These are phyloP conservation scores for Raphanus raphanistrum DNA, from an alignment of 345 rosid genomes.

Conservation along the genomic window DNA sequence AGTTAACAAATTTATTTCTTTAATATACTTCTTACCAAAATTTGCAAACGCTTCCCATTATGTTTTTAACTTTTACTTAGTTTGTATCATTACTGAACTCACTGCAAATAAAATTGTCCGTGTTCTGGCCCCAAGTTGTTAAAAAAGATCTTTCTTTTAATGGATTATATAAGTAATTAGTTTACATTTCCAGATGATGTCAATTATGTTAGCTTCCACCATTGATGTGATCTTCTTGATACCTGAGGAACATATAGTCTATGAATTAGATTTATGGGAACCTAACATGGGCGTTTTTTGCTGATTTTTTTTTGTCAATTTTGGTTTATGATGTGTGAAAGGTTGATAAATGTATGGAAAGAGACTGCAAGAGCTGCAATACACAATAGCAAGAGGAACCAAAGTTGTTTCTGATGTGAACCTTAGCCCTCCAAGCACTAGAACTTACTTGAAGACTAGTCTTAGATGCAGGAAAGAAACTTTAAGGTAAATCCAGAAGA, in stretches of 20 bases:
- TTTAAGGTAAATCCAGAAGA: constrained; percentile 52
- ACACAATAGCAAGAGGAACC: constrained; percentile 71
- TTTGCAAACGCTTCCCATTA: constrained; percentile 30
- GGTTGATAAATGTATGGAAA: constrained; percentile 97
- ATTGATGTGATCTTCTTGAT: not conserved
- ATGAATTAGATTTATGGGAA: too few species aligned
- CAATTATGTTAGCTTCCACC: not conserved
- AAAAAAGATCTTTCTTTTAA: not conserved
- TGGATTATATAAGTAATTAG: not conserved
- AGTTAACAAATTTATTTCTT: constrained; percentile 10
- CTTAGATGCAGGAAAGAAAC: constrained; percentile 93
- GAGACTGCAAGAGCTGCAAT: constrained; percentile 77
- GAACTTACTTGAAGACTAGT: constrained; percentile 55
- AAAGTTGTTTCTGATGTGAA: constrained; percentile 76
- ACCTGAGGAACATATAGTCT: not conserved
- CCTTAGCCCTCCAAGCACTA: constrained; percentile 84
- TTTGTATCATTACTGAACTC: constrained; percentile 1
- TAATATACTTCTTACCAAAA: not conserved
- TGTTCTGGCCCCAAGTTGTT: constrained; percentile 12
- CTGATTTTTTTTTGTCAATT: not conserved
- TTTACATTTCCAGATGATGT: not conserved
- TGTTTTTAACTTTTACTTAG: not conserved
- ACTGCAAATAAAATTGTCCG: not conserved
- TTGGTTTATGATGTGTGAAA: constrained; percentile 37
- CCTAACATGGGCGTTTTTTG: too few species aligned